phyloP scores from a whole-genome alignment of 1,139 yeast genomes.

The Hemisphaericaspora lyxosophila region DNA sequence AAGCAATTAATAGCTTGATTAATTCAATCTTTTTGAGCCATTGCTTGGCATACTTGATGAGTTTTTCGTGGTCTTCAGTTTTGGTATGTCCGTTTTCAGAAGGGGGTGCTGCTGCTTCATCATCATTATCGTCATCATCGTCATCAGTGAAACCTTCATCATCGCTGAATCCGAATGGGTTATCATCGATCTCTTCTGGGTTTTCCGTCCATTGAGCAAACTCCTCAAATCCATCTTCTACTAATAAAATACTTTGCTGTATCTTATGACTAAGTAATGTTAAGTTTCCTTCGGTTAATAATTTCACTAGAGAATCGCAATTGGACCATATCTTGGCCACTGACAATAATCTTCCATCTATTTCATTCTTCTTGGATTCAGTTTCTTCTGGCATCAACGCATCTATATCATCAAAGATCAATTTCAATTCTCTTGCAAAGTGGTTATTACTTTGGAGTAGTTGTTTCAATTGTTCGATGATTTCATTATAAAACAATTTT shows the following conservation, averaged over 20 bases:
- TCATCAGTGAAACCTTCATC: conserved; percentile 30
- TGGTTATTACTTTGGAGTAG: conserved; percentile 10
- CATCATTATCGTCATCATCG: conserved; percentile 16
- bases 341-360: conserved; percentile 48
- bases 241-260: conserved; percentile 43
- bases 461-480: conserved; percentile 22
- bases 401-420: conserved; percentile 30
- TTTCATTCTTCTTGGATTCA: conserved; percentile 12
- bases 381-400: conserved; percentile 17
- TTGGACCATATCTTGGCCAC: conserved; percentile 67
- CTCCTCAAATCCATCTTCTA: conserved; percentile 66
- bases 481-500: conserved; percentile 37
- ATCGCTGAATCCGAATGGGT: conserved; percentile 42
- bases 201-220: conserved; percentile 65
- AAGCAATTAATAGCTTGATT: conserved; percentile 52
- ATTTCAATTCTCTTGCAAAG: conserved; percentile 24
- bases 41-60: conserved; percentile 39
- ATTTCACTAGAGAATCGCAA: conserved; percentile 46
- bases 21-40: conserved; percentile 58
- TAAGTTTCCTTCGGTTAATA: conserved; percentile 48
- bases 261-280: conserved; percentile 50
- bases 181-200: conserved; percentile 49
- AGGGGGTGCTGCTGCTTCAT: conserved; percentile 19
- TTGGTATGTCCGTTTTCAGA: conserved; percentile 23
- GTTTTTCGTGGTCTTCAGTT: conserved; percentile 19